Conservation (phyloP, 1,139 yeast genomes). For the Protomyces inouyei region DNA sequence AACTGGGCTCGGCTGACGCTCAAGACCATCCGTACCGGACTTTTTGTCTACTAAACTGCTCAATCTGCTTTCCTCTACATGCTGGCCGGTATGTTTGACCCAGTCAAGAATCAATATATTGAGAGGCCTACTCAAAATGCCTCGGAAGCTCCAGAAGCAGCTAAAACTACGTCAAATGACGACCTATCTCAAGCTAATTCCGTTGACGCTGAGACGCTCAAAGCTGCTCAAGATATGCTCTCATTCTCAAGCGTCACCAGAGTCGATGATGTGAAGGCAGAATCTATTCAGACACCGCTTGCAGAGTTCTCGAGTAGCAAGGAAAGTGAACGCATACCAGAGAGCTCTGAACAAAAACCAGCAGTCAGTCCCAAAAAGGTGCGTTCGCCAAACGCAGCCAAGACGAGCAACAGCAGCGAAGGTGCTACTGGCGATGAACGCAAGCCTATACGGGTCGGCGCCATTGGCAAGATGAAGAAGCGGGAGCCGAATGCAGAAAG, state of each 20-base stretch:
- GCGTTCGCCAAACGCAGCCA: background rate
- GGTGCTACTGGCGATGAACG: background rate
- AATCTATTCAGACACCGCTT: background rate
- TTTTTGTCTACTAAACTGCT: too few relatives aligned
- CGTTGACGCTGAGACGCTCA: background rate
- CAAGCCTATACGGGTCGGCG: constrained; percentile 19
- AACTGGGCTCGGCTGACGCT: too few relatives aligned
- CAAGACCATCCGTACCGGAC: too few relatives aligned
- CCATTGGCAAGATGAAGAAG: constrained; percentile 20
- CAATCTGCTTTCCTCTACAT: background rate
- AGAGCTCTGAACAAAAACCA: background rate
- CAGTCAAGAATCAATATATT: background rate
- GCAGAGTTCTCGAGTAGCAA: background rate
- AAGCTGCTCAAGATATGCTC: background rate
- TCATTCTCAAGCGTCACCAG: background rate
- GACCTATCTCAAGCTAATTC: background rate
- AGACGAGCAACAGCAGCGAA: background rate
- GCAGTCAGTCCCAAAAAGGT: background rate
- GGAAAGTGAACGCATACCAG: background rate
- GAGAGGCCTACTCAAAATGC: background rate
- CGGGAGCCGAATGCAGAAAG: constrained; percentile 4
- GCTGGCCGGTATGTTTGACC: background rate
- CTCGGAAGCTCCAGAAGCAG: background rate
- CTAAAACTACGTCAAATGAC: background rate
- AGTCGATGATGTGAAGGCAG: background rate